phyloP scores from a whole-genome alignment of 768 basidiomycete species.

The Arthromyces matolae region DNA sequence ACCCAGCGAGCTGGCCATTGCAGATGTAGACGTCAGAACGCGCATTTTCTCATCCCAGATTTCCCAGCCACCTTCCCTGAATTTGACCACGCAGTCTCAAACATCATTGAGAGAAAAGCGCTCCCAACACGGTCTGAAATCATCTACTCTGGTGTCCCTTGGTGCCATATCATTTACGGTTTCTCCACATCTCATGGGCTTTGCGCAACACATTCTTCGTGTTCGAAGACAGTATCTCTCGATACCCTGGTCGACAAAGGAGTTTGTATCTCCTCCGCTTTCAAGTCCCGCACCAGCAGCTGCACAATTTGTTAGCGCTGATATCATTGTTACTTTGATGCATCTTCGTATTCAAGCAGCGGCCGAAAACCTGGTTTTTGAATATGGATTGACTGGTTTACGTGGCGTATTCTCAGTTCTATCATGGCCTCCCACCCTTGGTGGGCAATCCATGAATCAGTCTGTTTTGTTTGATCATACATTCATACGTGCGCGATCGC shows the following conservation, averaged over 20 bases:
- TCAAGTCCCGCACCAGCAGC: neutral
- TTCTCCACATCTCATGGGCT: conserved; percentile 57
- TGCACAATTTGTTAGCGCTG: conserved; percentile 20
- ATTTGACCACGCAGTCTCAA: conserved; percentile 36
- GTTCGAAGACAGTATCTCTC: conserved; percentile 38
- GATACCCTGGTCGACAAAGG: conserved; percentile 9
- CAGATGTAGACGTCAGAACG: conserved; percentile 25
- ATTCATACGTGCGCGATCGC: conserved; percentile 57
- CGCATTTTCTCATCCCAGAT: conserved; percentile 23
- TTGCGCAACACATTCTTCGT: conserved; percentile 53
- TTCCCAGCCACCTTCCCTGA: conserved; percentile 14
- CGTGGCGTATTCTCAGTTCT: conserved; percentile 36
- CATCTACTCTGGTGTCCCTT: conserved; percentile 33
- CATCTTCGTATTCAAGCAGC: conserved; percentile 55
- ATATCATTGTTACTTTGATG: conserved; percentile 40
- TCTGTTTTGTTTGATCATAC: conserved; percentile 47
- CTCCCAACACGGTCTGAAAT: conserved; percentile 26
- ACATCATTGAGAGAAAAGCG: conserved; percentile 39
- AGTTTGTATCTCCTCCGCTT: conserved; percentile 2
- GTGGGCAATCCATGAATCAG: conserved; percentile 42
- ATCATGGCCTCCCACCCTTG: conserved; percentile 23
- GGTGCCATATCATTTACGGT: conserved; percentile 41
- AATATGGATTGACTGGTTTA: conserved; percentile 44
- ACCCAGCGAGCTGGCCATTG: conserved; percentile 34
- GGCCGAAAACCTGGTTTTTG: conserved; percentile 67